Evolutionary conservation across 768 basidiomycete genomes (phyloP).

Genomic region (Mycena capillaripes): DNA sequence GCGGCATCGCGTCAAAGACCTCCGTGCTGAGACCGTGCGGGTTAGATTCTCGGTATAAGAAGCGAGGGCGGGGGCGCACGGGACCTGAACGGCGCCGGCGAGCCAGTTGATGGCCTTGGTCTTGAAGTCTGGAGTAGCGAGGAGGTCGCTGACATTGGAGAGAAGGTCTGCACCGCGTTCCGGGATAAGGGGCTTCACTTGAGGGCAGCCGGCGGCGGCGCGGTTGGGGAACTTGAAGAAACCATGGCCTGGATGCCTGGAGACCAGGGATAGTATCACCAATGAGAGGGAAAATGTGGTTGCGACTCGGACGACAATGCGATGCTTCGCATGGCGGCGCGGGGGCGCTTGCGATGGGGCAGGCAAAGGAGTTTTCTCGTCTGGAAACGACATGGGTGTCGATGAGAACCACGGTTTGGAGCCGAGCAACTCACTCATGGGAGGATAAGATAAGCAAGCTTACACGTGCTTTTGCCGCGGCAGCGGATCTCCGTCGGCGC

Average conservation of each 20-base stretch:
- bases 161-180: slow-evolving; percentile 12
- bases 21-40: slow-evolving; percentile 55
- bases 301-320: neutral
- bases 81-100: slow-evolving; percentile 47
- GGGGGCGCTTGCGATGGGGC: neutral
- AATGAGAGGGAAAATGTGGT: neutral
- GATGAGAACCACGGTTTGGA: no score
- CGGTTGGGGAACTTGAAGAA: no score
- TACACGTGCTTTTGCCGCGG: no score
- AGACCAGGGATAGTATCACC: no score
- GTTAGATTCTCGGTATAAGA: neutral
- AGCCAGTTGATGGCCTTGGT: slow-evolving; percentile 43
- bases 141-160: slow-evolving; percentile 20
- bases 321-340: neutral
- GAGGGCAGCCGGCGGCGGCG: slow-evolving; percentile 18
- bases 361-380: neutral
- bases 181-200: slow-evolving; percentile 24
- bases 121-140: slow-evolving; percentile 41
- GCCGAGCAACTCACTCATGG: no score
- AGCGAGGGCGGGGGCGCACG: slow-evolving; percentile 21
- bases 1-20: slow-evolving; percentile 63
- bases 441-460: no score
- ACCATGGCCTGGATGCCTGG: no score
- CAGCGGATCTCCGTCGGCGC: no score
- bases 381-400: slow-evolving; percentile 14